Conservation (phyloP, 441 rosid species). For the Erodium moschatum region DNA sequence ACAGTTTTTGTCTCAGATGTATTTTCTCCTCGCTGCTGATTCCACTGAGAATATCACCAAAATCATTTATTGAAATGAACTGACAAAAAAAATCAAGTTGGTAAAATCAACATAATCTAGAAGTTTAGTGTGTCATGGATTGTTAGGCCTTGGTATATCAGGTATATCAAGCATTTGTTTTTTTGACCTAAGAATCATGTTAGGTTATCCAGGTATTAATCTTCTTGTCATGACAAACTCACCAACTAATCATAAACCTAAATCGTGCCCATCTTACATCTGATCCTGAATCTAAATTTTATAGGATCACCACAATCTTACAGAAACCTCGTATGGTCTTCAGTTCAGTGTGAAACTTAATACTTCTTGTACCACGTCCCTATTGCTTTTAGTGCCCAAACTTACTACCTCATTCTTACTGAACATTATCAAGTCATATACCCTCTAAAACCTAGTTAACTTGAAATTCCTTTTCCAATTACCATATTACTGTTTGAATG, state of each 20-base stretch:
- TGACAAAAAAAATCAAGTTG: background rate
- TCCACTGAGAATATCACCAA: constrained; percentile 42
- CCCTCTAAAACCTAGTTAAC: constrained; percentile 7
- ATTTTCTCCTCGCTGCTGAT: constrained; percentile 76
- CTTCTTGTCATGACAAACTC: background rate
- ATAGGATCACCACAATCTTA: background rate
- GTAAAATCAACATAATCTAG: background rate
- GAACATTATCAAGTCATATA: background rate
- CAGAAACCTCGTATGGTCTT: background rate
- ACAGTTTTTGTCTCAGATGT: constrained; percentile 63
- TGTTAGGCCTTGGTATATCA: background rate
- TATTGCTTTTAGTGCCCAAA: background rate
- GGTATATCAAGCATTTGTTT: background rate
- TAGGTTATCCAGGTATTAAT: background rate
- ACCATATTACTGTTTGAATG: background rate
- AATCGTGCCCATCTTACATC: background rate
- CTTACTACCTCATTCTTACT: background rate
- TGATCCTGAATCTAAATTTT: background rate
- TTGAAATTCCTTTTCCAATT: background rate
- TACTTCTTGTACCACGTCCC: background rate
- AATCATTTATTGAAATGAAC: background rate
- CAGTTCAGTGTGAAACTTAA: background rate
- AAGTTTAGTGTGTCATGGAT: background rate
- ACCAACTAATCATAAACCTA: background rate
- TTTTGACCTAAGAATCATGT: background rate